A percentile compares a stretch with the other conserved stretches of the same genome.
These are phyloP conservation scores for Cadophora malorum DNA, from an alignment of 2,329 filamentous ascomycete species.

Conservation along the genomic window DNA sequence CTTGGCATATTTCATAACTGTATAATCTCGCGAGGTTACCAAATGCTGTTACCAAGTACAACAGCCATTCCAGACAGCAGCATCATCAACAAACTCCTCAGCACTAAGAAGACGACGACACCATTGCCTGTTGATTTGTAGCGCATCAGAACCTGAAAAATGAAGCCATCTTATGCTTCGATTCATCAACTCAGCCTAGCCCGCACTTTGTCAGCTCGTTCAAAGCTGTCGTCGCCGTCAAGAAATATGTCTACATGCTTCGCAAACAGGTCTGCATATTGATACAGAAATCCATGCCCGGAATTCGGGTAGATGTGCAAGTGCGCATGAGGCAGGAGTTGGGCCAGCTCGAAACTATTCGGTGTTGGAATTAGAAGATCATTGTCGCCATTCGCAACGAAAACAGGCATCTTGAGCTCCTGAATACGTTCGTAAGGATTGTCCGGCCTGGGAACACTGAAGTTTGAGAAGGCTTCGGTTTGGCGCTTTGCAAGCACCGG, in stretches of 20 bases:
- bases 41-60: too few relatives aligned
- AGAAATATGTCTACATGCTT: slow-evolving; percentile 34
- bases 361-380: slow-evolving; percentile 34
- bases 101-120: too few relatives aligned
- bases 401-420: slow-evolving; percentile 42
- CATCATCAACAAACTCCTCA: too few relatives aligned
- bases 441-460: slow-evolving; percentile 21
- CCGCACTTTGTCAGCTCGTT: neutral
- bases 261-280: slow-evolving; percentile 35
- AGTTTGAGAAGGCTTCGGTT: slow-evolving; percentile 29
- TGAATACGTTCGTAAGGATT: slow-evolving; percentile 39
- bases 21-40: neutral
- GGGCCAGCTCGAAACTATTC: slow-evolving; percentile 31
- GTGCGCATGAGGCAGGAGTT: slow-evolving; percentile 26
- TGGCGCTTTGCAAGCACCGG: slow-evolving; percentile 25
- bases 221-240: slow-evolving; percentile 19
- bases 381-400: slow-evolving; percentile 42
- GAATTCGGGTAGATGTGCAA: slow-evolving; percentile 34
- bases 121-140: too few relatives aligned
- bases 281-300: slow-evolving; percentile 36
- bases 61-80: neutral
- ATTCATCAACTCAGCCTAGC: slow-evolving; percentile 12
- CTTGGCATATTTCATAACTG: neutral
- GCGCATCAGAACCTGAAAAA: too few relatives aligned
- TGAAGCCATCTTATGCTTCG: too few relatives aligned